Base-by-base conservation (phyloP, 495 filamentous ascomycete species). In the Trichocladium uniseriatum region DNA sequence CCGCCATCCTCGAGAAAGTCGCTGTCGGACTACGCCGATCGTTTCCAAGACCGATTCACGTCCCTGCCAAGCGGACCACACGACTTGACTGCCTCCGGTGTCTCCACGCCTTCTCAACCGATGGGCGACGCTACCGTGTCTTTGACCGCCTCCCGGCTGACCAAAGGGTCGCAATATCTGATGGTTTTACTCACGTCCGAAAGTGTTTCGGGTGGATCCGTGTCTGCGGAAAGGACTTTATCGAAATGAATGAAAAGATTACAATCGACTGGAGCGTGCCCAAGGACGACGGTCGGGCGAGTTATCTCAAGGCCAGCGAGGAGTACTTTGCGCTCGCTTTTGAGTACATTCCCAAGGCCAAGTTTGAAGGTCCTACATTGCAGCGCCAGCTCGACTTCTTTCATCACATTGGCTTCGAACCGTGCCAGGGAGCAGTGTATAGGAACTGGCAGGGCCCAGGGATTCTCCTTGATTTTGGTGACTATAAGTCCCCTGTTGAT, bases 301-400 rank as follows among this genome's bases (percentile, higher is more conserved):
- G 32, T 9, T 42, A 41, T 11, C 6, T 49, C 15, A 6, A 35
- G 16, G 10, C 16, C 18, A 37, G 7, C 27, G 6, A 6, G 0
- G n/a, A 27, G 3, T 34, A 49, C 20, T 49, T 35, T 19, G 38
- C 46, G 36, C 38, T 49, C 11, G 37, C 42, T 5, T 49, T 41
- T 10, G 46, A 49, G 37, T 49, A 49, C 20, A 15, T 49, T 10
- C 37, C 46, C 5, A 13, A 20, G 2, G 38, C 28, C 15, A 35
- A 35, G 16, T 18, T 38, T 1, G 28, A 49, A 27, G 6, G 41
- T 11, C n/a, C 1, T 11, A 14, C 45, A 0, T 22, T 48, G 2
- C 34, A 48, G 15, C 18, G 38, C 18, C 46, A 49, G 19, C 16
- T 42, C 13, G 37, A 49, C 46, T 49, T 49, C 18, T 49, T 49